Base-by-base conservation (phyloP, 805 yeast genomes). In the Saccharomycopsis fibuligera region DNA sequence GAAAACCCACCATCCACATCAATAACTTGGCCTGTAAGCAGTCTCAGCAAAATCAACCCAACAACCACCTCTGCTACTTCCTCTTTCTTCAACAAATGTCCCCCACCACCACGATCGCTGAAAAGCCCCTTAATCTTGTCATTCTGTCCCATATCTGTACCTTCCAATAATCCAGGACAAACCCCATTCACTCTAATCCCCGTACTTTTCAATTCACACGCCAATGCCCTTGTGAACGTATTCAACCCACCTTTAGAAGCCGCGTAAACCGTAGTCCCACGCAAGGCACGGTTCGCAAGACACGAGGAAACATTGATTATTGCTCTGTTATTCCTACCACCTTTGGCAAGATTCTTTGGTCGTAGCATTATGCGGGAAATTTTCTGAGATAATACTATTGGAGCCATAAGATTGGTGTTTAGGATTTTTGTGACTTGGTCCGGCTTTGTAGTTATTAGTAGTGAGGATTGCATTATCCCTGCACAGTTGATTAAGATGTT, bases 181-280 rank as follows among this genome's bases (percentile, higher is more conserved):
- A 88, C 61, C 1, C 83, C 68, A 60, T 85, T 85, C 38, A 82
- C 82, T 35, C 86, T 62, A 2, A 87, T 70, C 8, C 69, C 68
- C 31, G 65, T 62, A 0, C 77, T 63, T 12, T 72, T 73, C 51
- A 83, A 59, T 55, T 87, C 96, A 0, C 62, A 56, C 0, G 90
- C 83, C 30, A 85, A 60, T 0, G 81, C 62, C 40, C 68, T 63
- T 0, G 88, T 75, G 56, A 86, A 78, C 2, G 83, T 83, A 42
- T 75, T 64, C 2, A 87, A 58, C 0, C 88, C 96, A 0, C 83
- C 80, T 59, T 87, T 87, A 46, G 83, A 68, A 0, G 89, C 85
- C 0, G 83, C 67, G 56, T 87, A 87, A 0, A 81, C 81, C 0
- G 78, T 54, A 0, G 88, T 73, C 1, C 95, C 95, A 2, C 74